Evolutionary conservation across 2,329 filamentous ascomycete species (phyloP), one percentile per base, ranked within the genome.

Genomic region (Penicillium sp.): DNA sequence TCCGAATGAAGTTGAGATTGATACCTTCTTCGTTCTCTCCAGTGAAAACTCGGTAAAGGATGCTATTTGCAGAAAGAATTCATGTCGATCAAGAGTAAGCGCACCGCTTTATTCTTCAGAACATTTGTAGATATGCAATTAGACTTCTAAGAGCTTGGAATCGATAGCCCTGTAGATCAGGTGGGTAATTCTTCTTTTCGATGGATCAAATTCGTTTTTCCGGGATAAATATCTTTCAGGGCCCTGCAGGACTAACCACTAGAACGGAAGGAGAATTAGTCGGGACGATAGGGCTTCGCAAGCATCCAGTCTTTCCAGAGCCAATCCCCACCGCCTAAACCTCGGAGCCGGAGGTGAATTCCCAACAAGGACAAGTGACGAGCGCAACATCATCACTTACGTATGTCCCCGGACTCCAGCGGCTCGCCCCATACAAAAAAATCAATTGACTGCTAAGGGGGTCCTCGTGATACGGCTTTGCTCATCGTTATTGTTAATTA

Each of bases 331-430:
- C 58, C 42, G 42, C 45, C 49, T 52, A 18, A 49, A 50, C 43
- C 26, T 59, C 60, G 53, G 59, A 56, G 43, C 48, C 58, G 60
- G 62, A 51, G 47, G 46, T 59, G 26, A 55, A 35, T 58, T 57
- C 62, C 58, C 44, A 55, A 59, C 52, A 11, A 41, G 55, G 62
- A 42, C 22, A 55, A 57, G 54, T 52, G 31, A 53, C 12, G 23
- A 54, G 48, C 53, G 49, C 52, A 60, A 57, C 62, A 66, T 65
- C 62, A 65, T 62, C 61, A 58, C 59, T 66, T 64, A 64, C 63
- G 62, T 65, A 64, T 57, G 61, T 60, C 51, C 48, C 53, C 41
- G 14, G 49, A 56, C 53, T 55, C 50, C 37, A 43, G 48, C 40
- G 33, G 42, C 41, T 55, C 41, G 45, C 47, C 43, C 37, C 48